Percentiles rank a stretch among this genome's conserved stretches.
Conservation (phyloP, 2,329 filamentous ascomycete genomes). For the Pseudogymnoascus sp. region DNA sequence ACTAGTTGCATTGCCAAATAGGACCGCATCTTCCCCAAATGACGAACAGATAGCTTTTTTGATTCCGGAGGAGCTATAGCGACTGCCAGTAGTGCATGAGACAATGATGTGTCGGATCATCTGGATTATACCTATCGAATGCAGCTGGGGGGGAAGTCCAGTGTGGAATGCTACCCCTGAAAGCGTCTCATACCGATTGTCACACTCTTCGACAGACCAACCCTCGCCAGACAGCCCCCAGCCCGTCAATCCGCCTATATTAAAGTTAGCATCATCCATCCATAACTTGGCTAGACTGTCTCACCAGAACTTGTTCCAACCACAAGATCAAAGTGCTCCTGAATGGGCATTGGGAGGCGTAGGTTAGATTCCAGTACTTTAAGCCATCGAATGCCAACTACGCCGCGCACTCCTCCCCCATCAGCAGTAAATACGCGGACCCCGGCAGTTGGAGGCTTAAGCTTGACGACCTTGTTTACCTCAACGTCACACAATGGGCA, state of each 20-base stretch:
- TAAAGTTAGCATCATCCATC: background rate
- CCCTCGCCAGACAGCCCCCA: conserved; percentile 13
- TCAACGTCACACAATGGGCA: too few species aligned
- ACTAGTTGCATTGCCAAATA: background rate
- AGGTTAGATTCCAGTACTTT: too few species aligned
- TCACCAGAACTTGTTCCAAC: too few species aligned
- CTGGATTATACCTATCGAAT: background rate
- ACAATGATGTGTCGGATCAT: background rate
- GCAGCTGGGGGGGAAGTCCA: background rate
- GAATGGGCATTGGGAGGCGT: too few species aligned
- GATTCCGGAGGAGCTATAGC: conserved; percentile 13
- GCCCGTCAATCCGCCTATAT: conserved; percentile 10
- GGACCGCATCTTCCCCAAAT: background rate
- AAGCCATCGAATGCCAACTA: too few species aligned
- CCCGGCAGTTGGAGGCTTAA: too few species aligned
- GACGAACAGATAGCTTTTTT: conserved; percentile 6
- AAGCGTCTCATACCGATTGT: conserved; percentile 9
- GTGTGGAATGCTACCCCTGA: conserved; percentile 10
- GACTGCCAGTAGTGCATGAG: conserved; percentile 11
- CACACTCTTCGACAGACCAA: conserved; percentile 13
- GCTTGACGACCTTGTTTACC: too few species aligned
- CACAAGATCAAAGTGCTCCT: too few species aligned
- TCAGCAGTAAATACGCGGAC: too few species aligned
- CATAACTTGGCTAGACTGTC: background rate
- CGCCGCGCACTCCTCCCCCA: too few species aligned